Base-by-base conservation (phyloP, 805 yeast genomes). In the Ogataea pini region DNA sequence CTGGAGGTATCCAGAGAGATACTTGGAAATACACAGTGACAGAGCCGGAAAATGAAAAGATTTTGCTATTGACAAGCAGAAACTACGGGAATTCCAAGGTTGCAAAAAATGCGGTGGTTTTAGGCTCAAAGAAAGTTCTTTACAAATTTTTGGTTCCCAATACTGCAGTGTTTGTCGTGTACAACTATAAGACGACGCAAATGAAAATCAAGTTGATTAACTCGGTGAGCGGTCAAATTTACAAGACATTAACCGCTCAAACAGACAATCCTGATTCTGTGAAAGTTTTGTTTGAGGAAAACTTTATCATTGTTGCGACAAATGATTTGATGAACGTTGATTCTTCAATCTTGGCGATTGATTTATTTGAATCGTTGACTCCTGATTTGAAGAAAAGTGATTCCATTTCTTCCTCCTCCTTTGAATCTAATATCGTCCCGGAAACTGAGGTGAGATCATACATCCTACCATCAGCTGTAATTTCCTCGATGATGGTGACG, bases 71-170 rank as follows among this genome's bases (percentile, higher is more conserved):
- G 27, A 69, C 73, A 0, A 36, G 63, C 2, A 72, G 80, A 47
- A 71, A 70, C 38, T 67, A 69, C 2, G 63, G 62, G 8, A 67
- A 65, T 12, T 77, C 71, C 16, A 57, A 62, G 10, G 69, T 76
- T 4, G 81, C 85, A 0, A 83, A 85, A 12, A 63, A 84, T 41
- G 97, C 96, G 7, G 75, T 79, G 20, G 79, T 86, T 0, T 68
- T 86, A 24, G 83, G 85, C 17, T 83, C 86, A 56, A 77, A 89
- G 61, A 73, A 83, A 1, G 92, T 89, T 1, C 68, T 89, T 33
- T 89, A 91, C 77, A 94, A 92, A 66, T 91, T 86, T 63, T 68
- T 91, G 50, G 76, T 86, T 59, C 96, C 95, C 17, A 81, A 87
- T 58, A 72, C 85, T 1, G 75, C 80, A 1, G 72, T 82, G 17